A percentile compares a stretch with the other conserved stretches of the same genome.
These are phyloP conservation scores for Gigaspora rosea DNA, from an alignment of 192 early-diverging fungal genomes.

Conservation along the genomic window DNA sequence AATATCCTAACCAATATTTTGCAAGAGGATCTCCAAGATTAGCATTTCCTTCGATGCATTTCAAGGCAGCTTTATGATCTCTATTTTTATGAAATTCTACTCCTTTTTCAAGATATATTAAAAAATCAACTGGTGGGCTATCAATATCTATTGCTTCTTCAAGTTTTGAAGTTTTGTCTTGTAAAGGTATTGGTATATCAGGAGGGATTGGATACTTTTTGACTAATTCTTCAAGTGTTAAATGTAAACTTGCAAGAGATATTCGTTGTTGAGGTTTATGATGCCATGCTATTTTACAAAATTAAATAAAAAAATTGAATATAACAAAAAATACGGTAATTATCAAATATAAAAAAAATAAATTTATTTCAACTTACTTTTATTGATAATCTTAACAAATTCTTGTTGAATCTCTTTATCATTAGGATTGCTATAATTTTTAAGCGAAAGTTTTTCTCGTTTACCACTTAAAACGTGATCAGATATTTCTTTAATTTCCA, in stretches of 20 bases:
- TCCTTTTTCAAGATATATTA: no score
- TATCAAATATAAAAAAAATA: no score
- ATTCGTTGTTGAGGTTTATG: not conserved
- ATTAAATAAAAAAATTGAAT: no score
- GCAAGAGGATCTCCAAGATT: not conserved
- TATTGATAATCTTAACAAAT: not conserved
- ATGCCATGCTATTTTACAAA: no score
- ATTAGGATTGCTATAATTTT: not conserved
- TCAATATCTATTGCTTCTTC: not conserved
- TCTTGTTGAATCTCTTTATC: not conserved
- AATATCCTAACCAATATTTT: conserved; percentile 1
- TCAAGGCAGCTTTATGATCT: not conserved
- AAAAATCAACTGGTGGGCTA: no score
- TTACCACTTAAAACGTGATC: not conserved
- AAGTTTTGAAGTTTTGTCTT: not conserved
- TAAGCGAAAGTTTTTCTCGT: not conserved
- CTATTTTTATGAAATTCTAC: not conserved
- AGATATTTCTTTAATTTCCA: not conserved
- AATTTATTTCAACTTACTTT: not conserved
- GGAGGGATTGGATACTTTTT: not conserved
- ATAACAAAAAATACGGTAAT: no score
- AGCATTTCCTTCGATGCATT: not conserved
- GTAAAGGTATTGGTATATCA: not conserved
- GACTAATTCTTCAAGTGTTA: not conserved
- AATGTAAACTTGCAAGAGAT: not conserved